Base-by-base conservation (phyloP, 768 basidiomycete genomes). In the Kondoa subrosea region DNA sequence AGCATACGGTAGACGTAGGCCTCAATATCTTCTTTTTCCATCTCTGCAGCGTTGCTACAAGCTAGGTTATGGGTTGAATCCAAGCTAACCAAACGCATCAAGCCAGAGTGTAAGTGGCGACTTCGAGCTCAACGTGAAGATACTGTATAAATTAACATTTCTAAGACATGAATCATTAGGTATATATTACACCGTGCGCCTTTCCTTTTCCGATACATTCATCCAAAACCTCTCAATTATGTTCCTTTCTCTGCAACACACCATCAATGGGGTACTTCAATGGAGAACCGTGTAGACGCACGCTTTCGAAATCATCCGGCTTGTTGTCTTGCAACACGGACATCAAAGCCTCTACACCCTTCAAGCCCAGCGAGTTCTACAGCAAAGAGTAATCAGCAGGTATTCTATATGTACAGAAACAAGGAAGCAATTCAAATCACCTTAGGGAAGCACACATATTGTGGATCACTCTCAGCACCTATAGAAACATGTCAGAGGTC, bases 321-420 rank as follows among this genome's bases (percentile, higher is more conserved):
- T 76, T 78, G 31, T 73, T 73, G 66, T 74, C 75, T 73, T 77
- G 74, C 26, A 78, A 71, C 57, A 74, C 74, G 16, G 68, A 50
- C 77, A 78, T 77, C 69, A 78, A 74, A 2, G 77, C 76, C 69
- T 78, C 76, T 34, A 78, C 71, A 67, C 77, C 77, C 61, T 73
- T 74, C 65, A 78, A 67, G 57, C 76, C 77, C 29, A 78, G 67
- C 16, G 74, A 72, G 34, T 76, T 76, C 70, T 75, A 76, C 31
- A n/a, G n/a, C n/a, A n/a, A n/a, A n/a, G 40, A 8, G 21, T 50
- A 50, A 21, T 8, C 40, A 50, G 8, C 12, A 50, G 40, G 12
- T 8, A 50, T 8, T 8, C 40, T 8, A 50, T 21, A 50, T 8
- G 12, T 21, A 50, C 40, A 8, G 40, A 50, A 8, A 50, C 21